Evolutionary conservation across 1,284 basidiomycete genomes (phyloP).

Genomic region (Serendipita sp.): DNA sequence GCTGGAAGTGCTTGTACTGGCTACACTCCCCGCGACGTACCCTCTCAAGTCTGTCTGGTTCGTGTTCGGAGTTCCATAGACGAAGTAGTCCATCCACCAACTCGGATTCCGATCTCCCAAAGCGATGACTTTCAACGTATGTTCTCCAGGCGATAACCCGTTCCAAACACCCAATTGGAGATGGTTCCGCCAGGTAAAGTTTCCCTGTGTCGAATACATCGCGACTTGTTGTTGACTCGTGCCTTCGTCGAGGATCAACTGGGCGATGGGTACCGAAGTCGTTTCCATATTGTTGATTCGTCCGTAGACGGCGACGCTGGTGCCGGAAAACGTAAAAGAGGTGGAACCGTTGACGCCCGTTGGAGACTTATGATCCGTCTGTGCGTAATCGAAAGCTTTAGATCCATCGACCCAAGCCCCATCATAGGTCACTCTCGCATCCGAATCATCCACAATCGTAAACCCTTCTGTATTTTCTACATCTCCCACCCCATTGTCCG

Average conservation of each 20-base stretch:
- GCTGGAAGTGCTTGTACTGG: not conserved
- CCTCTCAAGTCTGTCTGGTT: not conserved
- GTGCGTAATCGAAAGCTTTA: not conserved
- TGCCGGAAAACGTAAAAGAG: not conserved
- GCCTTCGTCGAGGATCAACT: no score
- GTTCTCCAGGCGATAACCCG: not conserved
- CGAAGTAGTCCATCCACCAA: not conserved
- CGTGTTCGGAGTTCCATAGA: not conserved
- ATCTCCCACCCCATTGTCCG: not conserved
- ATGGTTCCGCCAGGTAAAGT: no score
- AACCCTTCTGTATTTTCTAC: not conserved
- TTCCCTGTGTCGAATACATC: no score
- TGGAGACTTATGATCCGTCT: not conserved
- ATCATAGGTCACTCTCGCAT: not conserved
- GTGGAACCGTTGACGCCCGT: not conserved
- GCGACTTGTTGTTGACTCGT: no score
- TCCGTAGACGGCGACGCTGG: not conserved
- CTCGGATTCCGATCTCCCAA: not conserved
- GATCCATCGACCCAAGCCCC: not conserved
- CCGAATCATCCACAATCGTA: not conserved
- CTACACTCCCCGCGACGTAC: not conserved
- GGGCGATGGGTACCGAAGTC: no score
- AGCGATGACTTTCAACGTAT: not conserved
- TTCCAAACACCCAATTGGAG: no score
- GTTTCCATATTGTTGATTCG: no score